Base-by-base conservation (phyloP, 2,329 filamentous ascomycete species). In the Nemania abortiva region DNA sequence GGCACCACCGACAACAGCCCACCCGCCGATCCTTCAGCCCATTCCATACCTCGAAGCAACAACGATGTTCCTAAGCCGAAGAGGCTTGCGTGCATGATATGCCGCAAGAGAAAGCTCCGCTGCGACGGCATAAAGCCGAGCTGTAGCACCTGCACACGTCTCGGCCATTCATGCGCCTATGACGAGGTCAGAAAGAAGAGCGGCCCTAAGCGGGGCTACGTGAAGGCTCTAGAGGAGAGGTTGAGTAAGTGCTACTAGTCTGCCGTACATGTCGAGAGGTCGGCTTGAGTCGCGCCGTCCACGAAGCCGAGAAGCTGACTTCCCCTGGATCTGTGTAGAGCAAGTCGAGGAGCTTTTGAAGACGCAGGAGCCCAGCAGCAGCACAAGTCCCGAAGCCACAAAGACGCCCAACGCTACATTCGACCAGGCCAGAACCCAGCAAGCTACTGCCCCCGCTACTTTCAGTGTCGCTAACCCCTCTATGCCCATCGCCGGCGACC, bases 181-280 rank as follows among this genome's bases (percentile, higher is more conserved):
- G 94, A 97, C 78, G 94, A 97, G 83, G 91, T 95, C 75, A 89
- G 95, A 79, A 93, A 94, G 82, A 97, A 97, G 88, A 97, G 94
- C 79, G 95, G 95, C 2, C 95, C 95, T 2, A 97, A 97, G 84
- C 88, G 95, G 78, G 95, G 95, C 75, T 97, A 98, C 79, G 95
- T 97, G 70, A 97, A 97, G 84, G 91, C 94, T 68, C 83, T 98
- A 74, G 96, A 98, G 81, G 95, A 97, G 79, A 89, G 96, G 79
- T 83, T 99, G 77, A 95, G 94, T 97, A 86, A 83, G 92, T 83
- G 67, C 59, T 29, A 58, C 59, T 29, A 58, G 52, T 60, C 31
- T 50, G 15, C 58, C 24, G 18, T 34, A 39, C 55, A 31, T 47
- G 54, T 29, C 31, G 29, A 49, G 27, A 58, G 11, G 3, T 31